Base-by-base conservation (phyloP, 176 grass and related monocot species). In the Eleusine indica region DNA sequence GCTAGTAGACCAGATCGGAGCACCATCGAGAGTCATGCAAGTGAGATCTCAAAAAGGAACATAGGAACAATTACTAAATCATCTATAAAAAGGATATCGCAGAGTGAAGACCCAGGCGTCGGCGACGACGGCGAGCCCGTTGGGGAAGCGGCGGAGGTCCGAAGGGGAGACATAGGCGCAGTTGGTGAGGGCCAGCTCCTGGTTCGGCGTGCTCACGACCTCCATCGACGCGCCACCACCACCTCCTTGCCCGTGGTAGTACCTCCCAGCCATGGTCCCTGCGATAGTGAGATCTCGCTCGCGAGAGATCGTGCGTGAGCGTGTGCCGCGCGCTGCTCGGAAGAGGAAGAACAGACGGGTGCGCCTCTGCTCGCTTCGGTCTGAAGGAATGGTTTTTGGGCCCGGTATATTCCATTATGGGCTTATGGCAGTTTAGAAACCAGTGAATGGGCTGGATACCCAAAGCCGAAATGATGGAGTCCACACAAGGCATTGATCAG, bases 121-220 rank as follows among this genome's bases (percentile, higher is more conserved):
- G 49, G 93, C 93, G 73, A 95, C 85, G 76, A 95, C 30, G 68
- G 86, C 91, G 86, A 92, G 83, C 40, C 29, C 67, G 71, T 84
- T 78, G 72, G 83, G 51, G 66, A 92, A 94, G 73, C 86, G 90
- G 51, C 85, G 88, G 69, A 96, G 61, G 71, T 98, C 96, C 73
- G 69, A 67, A 70, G 76, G 25, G 38, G 91, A 87, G 73, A 92
- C 90, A 62, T 98, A 96, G 15, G 93, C 96, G 68, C 88, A 84
- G 84, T 98, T 98, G 61, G 93, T 92, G 76, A 98, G 92, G 14
- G 93, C 93, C 54, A 98, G 91, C 54, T 98, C 96, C 76, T 94
- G 93, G 79, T 64, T 92, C 77, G 96, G 96, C 85, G 96, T 95
- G 91, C 87, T 98, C 40, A 89, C 92, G 77, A 90, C 88, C 80